Conservation (phyloP, 176 grass and related monocot genomes). For the Tillandsia leiboldiana region DNA sequence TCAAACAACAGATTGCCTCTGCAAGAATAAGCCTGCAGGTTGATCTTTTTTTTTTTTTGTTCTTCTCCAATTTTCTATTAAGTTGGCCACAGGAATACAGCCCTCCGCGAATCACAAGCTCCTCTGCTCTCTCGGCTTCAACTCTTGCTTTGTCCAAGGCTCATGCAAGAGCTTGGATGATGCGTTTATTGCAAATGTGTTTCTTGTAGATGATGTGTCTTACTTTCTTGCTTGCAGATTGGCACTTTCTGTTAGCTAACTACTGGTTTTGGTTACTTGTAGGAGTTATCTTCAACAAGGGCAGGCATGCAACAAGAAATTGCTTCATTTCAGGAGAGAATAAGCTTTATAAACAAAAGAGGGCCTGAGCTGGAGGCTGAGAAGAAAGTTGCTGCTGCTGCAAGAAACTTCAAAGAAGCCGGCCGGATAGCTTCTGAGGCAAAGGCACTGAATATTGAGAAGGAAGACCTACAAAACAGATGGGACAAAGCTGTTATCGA, state of each 20-base stretch:
- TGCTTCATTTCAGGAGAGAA: slow-evolving; percentile 55
- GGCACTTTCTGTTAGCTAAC: slow-evolving; percentile 6
- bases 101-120: not conserved
- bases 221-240: not conserved
- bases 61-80: not conserved
- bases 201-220: not conserved
- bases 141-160: not conserved
- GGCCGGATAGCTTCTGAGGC: slow-evolving; percentile 78
- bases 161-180: not conserved
- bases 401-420: slow-evolving; percentile 93
- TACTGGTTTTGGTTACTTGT: slow-evolving; percentile 27
- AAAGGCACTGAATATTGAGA: slow-evolving; percentile 69
- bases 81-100: not conserved
- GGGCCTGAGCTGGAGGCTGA: slow-evolving; percentile 83
- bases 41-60: not conserved
- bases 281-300: slow-evolving; percentile 77
- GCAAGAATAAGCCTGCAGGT: slow-evolving; percentile 89
- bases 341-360: slow-evolving; percentile 83
- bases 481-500: slow-evolving; percentile 54
- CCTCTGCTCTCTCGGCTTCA: not conserved
- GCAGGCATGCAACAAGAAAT: slow-evolving; percentile 72
- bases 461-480: slow-evolving; percentile 63
- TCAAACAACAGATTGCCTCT: slow-evolving; percentile 72
- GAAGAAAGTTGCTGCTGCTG: slow-evolving; percentile 92
- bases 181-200: not conserved